Evolutionary conservation across 495 filamentous ascomycete genomes (phyloP).

Genomic region (Alectoria sarmentosa): DNA sequence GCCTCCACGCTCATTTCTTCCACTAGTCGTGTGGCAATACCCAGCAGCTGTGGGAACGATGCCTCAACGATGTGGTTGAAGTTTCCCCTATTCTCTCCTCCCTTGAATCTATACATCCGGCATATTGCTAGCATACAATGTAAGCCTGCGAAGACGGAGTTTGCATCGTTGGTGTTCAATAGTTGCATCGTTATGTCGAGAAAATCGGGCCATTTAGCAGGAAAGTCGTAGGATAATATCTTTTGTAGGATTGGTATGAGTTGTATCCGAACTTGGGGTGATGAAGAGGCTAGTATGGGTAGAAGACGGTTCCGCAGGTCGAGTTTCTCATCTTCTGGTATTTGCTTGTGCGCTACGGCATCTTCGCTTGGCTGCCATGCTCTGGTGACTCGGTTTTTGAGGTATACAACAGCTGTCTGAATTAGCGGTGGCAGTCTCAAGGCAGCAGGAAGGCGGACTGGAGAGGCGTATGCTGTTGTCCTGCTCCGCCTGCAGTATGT

Average conservation of each 20-base stretch:
- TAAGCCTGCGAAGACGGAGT: constrained; percentile 82
- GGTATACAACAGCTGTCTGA: constrained; percentile 78
- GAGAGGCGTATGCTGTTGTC: constrained; percentile 77
- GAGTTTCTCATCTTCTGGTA: constrained; percentile 84
- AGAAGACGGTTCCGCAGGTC: constrained; percentile 79
- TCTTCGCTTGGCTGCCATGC: constrained; percentile 82
- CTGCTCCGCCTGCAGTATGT: constrained; percentile 83
- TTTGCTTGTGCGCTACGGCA: constrained; percentile 48
- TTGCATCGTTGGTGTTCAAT: constrained; percentile 71
- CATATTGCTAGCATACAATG: constrained; percentile 92
- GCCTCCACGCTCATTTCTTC: constrained; percentile 88
- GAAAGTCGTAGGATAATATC: constrained; percentile 92
- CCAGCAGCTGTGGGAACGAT: constrained; percentile 83
- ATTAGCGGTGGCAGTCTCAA: constrained; percentile 17
- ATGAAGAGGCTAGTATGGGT: constrained; percentile 76
- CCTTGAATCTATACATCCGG: constrained; percentile 90
- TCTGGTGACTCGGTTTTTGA: constrained; percentile 92
- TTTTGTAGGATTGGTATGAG: constrained; percentile 90
- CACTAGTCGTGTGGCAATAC: constrained; percentile 79
- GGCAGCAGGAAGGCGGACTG: constrained; percentile 48
- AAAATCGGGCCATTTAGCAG: constrained; percentile 86
- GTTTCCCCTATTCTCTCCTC: constrained; percentile 68
- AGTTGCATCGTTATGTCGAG: constrained; percentile 85
- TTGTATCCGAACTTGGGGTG: constrained; percentile 75
- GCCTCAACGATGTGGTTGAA: constrained; percentile 91